A percentile compares a stretch with the other conserved stretches of the same genome.
phyloP scores from a whole-genome alignment of 2,329 filamentous ascomycete genomes.

The Fusarium falciforme region DNA sequence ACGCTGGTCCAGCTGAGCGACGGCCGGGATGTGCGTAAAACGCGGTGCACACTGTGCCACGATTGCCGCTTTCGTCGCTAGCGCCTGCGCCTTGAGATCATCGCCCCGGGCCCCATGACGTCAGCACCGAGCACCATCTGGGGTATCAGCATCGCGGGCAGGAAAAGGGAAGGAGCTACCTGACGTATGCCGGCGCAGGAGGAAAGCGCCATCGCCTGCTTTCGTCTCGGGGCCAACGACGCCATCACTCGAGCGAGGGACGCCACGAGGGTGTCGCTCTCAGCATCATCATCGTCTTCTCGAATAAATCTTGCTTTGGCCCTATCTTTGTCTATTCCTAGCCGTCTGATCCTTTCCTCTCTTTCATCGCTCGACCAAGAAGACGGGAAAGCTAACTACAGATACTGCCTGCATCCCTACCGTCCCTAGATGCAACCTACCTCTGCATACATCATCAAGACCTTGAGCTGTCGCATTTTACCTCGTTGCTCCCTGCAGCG shows the following conservation, averaged over 20 bases:
- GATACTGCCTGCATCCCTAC: conserved; percentile 7
- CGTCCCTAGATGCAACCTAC: conserved; percentile 9
- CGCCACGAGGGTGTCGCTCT: conserved; percentile 29
- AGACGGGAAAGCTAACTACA: not conserved
- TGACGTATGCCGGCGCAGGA: conserved; percentile 35
- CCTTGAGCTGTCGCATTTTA: conserved; percentile 2
- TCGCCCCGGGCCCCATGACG: conserved; percentile 38
- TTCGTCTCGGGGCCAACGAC: conserved; percentile 32
- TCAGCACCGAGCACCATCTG: conserved; percentile 39
- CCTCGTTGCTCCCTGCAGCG: conserved; percentile 16
- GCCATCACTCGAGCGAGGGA: conserved; percentile 24
- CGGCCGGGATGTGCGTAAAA: not conserved
- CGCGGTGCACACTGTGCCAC: conserved; percentile 26
- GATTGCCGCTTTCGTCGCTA: conserved; percentile 15
- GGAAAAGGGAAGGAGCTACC: conserved; percentile 33
- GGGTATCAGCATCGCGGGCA: conserved; percentile 32
- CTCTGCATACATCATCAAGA: conserved; percentile 10
- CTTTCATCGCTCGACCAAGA: not conserved
- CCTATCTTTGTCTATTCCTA: conserved; percentile 7
- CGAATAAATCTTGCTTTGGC: conserved; percentile 38
- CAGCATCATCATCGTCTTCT: conserved; percentile 34
- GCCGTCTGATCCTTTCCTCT: not conserved
- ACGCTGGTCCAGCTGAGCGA: conserved; percentile 14
- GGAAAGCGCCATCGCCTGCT: conserved; percentile 30
- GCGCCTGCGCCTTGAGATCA: conserved; percentile 38